Percentiles rank a stretch among this genome's conserved stretches.
Evolutionary conservation across 345 rosid genomes (phyloP).

Genomic region (Brassica juncea): DNA sequence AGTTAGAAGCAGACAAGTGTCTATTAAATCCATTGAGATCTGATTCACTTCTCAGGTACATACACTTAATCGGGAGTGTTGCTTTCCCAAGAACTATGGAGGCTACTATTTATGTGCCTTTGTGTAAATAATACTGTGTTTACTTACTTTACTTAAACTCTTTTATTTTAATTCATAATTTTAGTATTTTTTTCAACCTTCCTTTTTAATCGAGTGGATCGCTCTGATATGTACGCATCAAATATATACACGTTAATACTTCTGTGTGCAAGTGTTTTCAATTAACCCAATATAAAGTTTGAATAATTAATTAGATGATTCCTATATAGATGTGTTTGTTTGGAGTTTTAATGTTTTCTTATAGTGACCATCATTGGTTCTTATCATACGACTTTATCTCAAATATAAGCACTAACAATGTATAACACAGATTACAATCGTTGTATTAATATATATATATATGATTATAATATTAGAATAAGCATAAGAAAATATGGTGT

Average conservation of each 20-base stretch:
- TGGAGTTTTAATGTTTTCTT: neutral
- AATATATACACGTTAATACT: neutral
- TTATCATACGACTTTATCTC: neutral
- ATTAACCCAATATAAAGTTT: neutral
- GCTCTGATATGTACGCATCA: conserved; percentile 28
- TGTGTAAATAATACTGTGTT: conserved; percentile 13
- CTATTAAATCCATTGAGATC: conserved; percentile 31
- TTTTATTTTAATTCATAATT: neutral
- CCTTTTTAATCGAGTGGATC: conserved; percentile 26
- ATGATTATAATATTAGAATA: neutral
- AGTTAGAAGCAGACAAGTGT: conserved; percentile 38
- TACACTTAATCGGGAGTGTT: conserved; percentile 39
- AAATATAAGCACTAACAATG: too few relatives aligned
- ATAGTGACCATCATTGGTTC: neutral
- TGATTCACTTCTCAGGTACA: conserved; percentile 33
- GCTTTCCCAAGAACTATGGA: conserved; percentile 42
- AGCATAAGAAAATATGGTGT: neutral
- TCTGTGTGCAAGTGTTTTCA: neutral
- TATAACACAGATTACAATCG: neutral
- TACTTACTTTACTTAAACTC: conserved; percentile 32
- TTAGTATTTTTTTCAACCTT: neutral
- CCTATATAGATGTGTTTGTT: neutral
- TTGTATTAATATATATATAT: neutral
- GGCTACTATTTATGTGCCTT: conserved; percentile 29
- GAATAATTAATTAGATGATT: neutral